Evolutionary conservation across 495 filamentous ascomycete genomes (phyloP).

Genomic region (Aspergillus haitiensis): DNA sequence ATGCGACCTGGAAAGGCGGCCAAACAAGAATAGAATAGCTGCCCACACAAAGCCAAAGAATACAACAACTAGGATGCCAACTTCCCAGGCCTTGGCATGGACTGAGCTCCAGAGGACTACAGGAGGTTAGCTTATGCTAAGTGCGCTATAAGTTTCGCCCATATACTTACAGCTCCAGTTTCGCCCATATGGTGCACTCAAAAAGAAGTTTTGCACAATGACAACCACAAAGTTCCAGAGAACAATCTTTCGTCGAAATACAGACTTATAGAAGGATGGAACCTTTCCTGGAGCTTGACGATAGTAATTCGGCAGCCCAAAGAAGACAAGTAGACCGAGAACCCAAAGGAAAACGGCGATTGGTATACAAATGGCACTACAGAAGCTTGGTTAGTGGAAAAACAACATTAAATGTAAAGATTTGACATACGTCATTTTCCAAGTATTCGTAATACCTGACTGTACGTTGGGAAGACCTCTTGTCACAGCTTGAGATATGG

Average conservation of each 20-base stretch:
- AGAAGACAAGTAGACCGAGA: slow-evolving; percentile 43
- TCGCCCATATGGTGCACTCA: slow-evolving; percentile 51
- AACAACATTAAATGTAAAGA: not conserved
- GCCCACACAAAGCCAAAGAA: slow-evolving; percentile 52
- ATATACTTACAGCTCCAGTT: slow-evolving; percentile 49
- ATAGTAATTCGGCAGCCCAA: slow-evolving; percentile 52
- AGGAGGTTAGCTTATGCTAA: slow-evolving; percentile 13
- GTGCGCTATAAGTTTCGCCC: not conserved
- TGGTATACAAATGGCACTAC: slow-evolving; percentile 44
- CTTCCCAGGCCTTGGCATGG: slow-evolving; percentile 47
- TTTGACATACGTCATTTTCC: slow-evolving; percentile 49
- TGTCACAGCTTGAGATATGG: slow-evolving; percentile 38
- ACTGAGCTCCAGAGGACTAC: slow-evolving; percentile 50
- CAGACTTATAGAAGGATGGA: slow-evolving; percentile 55
- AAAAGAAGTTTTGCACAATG: slow-evolving; percentile 51
- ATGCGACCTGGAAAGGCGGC: slow-evolving; percentile 45
- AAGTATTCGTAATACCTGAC: slow-evolving; percentile 41
- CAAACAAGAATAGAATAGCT: slow-evolving; percentile 40
- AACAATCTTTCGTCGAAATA: slow-evolving; percentile 51
- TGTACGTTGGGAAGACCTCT: slow-evolving; percentile 38
- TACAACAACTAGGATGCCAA: slow-evolving; percentile 42
- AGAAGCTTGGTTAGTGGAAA: slow-evolving; percentile 18
- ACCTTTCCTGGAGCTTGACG: slow-evolving; percentile 65
- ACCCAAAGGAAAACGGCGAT: slow-evolving; percentile 45
- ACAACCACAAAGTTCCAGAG: slow-evolving; percentile 52